Evolutionary conservation across 768 basidiomycete genomes (phyloP), one percentile per base, ranked within the genome.

Genomic region (Mycena albidolilacea): DNA sequence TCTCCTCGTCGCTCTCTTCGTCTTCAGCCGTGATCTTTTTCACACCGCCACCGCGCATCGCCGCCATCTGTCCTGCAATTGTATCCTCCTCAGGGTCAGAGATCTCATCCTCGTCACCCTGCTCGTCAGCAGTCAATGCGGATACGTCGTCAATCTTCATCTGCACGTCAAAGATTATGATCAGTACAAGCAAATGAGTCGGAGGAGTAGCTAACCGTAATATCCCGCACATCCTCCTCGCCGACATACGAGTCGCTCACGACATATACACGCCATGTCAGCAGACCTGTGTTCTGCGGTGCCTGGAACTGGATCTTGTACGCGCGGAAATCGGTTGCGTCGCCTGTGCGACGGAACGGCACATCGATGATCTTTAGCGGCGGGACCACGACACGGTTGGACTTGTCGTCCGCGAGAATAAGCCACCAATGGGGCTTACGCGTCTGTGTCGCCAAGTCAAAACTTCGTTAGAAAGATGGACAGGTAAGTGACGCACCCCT

Each of bases 71-170:
- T 9, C 98, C 98, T 6, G 97, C 98, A 64, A 99, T 84, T 35
- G 93, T 90, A 81, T 99, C 98, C 82, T 99, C 98, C 39, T 99
- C 98, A 0, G 98, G 98, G 61, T 99, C 98, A 0, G 97, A 98
- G 75, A 99, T 99, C 71, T 98, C 97, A 78, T 98, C 97, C 44
- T 97, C 97, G 23, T 84, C 84, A 38, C 83, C 88, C 68, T 88
- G 80, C 50, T 92, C 92, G 7, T 91, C 91, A 0, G 84, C 84
- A 12, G 80, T 85, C 19, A 92, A 83, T 1, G 85, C 85, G 11
- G 91, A 87, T 5, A 89, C 84, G 52, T 95, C 92, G 65, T 97
- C 95, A 43, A 98, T 93, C 80, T 93, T 93, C 73, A 98, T 90
- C 95, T 97, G 75, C 10, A 74, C 23, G 50, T 10, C 41, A 43